Conservation (phyloP, 768 basidiomycete species). For the Epithele typhae region DNA sequence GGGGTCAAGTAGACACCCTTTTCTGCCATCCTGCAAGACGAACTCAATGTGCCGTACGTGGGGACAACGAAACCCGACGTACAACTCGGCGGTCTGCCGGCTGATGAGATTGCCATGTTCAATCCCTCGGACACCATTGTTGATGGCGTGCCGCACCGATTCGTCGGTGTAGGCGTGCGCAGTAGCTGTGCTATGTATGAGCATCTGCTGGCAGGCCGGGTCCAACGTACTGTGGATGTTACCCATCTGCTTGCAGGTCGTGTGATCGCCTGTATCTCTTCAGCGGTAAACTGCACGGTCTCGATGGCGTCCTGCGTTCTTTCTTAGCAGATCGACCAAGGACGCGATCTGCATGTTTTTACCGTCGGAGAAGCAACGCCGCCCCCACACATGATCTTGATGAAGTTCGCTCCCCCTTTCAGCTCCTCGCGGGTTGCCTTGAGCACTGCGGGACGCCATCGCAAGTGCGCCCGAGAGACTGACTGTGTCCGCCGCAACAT, state of each 20-base stretch:
- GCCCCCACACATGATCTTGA: conserved; percentile 38
- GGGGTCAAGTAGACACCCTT: conserved; percentile 41
- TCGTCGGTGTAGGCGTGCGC: conserved; percentile 35
- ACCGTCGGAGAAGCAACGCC: conserved; percentile 40
- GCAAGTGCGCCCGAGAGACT: conserved; percentile 27
- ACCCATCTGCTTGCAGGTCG: conserved; percentile 38
- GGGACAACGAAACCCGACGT: conserved; percentile 2
- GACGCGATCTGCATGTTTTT: not conserved
- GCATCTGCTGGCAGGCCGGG: no score
- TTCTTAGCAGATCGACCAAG: not conserved
- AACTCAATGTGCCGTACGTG: no score
- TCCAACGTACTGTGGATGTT: conserved; percentile 31
- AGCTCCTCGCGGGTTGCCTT: conserved; percentile 34
- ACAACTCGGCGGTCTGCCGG: conserved; percentile 32
- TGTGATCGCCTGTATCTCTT: conserved; percentile 42
- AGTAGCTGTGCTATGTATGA: conserved; percentile 17
- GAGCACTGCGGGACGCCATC: conserved; percentile 36
- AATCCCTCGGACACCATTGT: conserved; percentile 41
- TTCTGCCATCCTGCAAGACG: conserved; percentile 31
- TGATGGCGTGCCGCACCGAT: conserved; percentile 39
- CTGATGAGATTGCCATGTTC: conserved; percentile 46
- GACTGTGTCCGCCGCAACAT: conserved; percentile 33
- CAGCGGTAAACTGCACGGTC: conserved; percentile 37
- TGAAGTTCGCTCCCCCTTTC: conserved; percentile 37
- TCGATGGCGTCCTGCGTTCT: conserved; percentile 35